Evolutionary conservation across 2,329 filamentous ascomycete species (phyloP).

Genomic region (Colletotrichum tropicale): DNA sequence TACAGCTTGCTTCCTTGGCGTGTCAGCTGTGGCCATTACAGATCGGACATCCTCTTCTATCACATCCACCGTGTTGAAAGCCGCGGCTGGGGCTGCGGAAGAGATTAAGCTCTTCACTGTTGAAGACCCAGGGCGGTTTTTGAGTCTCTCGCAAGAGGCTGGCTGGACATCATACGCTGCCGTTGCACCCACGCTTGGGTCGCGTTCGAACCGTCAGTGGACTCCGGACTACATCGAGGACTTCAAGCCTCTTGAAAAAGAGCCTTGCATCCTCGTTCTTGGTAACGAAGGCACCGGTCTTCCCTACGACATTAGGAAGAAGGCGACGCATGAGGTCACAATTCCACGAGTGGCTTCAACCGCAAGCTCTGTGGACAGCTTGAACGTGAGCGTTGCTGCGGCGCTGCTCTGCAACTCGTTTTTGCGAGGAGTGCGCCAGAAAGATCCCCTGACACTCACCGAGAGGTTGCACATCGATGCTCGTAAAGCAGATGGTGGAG

Average conservation of each 20-base stretch:
- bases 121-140: slow-evolving; percentile 69
- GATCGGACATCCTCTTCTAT: slow-evolving; percentile 75
- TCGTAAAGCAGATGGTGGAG: slow-evolving; percentile 26
- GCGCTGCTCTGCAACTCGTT: slow-evolving; percentile 77
- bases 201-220: slow-evolving; percentile 40
- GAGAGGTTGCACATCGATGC: slow-evolving; percentile 39
- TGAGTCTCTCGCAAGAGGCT: slow-evolving; percentile 67
- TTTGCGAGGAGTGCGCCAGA: slow-evolving; percentile 44
- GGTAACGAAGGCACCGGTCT: slow-evolving; percentile 83
- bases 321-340: slow-evolving; percentile 69
- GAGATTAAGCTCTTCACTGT: slow-evolving; percentile 76
- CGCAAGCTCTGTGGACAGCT: slow-evolving; percentile 74
- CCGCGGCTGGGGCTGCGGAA: slow-evolving; percentile 87
- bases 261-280: slow-evolving; percentile 80
- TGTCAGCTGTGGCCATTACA: slow-evolving; percentile 81
- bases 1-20: slow-evolving; percentile 88
- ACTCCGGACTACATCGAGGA: slow-evolving; percentile 54
- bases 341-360: slow-evolving; percentile 62
- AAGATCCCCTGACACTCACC: slow-evolving; percentile 28
- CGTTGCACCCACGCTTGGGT: slow-evolving; percentile 50
- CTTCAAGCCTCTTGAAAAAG: slow-evolving; percentile 55
- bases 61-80: slow-evolving; percentile 81
- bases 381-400: slow-evolving; percentile 92
- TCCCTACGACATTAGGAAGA: slow-evolving; percentile 63
- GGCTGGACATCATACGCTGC: slow-evolving; percentile 89